A percentile compares a stretch with the other conserved stretches of the same genome.
These are phyloP conservation scores for Immersiella caudata DNA, from an alignment of 495 filamentous ascomycete species.

Conservation along the genomic window DNA sequence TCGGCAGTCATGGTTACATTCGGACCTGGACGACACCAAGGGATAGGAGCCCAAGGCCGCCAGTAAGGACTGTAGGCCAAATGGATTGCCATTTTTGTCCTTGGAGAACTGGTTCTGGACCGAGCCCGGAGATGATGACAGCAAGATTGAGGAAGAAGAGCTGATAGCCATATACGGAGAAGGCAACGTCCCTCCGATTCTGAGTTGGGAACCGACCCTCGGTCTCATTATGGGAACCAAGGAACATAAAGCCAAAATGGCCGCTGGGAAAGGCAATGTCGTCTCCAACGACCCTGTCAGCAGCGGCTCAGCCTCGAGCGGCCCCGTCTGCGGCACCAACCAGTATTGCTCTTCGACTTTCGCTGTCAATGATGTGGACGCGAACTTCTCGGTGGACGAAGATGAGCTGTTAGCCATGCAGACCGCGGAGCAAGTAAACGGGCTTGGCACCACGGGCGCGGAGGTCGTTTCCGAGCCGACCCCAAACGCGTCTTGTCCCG, in stretches of 20 bases:
- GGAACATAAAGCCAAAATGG: too few relatives aligned
- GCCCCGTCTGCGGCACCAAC: not conserved
- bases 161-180: too few relatives aligned
- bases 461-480: too few relatives aligned
- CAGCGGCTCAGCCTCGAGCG: not conserved
- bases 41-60: not conserved
- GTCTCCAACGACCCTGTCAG: too few relatives aligned
- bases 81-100: not conserved
- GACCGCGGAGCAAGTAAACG: not conserved
- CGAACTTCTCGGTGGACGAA: not conserved
- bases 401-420: not conserved
- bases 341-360: not conserved
- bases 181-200: too few relatives aligned
- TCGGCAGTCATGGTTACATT: not conserved
- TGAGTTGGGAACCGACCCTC: too few relatives aligned
- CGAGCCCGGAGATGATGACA: too few relatives aligned
- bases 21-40: not conserved
- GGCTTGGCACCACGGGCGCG: not conserved
- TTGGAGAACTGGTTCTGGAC: too few relatives aligned
- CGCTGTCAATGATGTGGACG: not conserved
- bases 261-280: too few relatives aligned
- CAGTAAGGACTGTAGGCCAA: not conserved
- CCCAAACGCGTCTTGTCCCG: too few relatives aligned
- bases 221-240: too few relatives aligned
- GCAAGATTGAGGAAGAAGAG: too few relatives aligned